Evolutionary conservation across 192 early-diverging fungal species (phyloP).

Genomic region (Podila epigama): DNA sequence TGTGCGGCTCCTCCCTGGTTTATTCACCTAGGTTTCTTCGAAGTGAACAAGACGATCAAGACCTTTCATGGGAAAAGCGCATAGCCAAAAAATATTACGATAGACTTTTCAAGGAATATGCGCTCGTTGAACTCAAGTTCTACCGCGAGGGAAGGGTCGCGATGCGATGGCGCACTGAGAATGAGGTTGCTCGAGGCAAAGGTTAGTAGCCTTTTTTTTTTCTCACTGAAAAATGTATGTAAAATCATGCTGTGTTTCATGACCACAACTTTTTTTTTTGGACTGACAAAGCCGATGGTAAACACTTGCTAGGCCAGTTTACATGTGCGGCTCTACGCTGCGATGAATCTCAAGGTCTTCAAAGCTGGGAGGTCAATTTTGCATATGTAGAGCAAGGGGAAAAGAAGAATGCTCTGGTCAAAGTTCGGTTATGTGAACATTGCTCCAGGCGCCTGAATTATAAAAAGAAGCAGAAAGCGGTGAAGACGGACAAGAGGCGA

Average conservation of each 20-base stretch:
- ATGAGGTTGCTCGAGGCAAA: constrained; percentile 73
- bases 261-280: neutral
- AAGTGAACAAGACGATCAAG: constrained; percentile 54
- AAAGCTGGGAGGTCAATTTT: constrained; percentile 91
- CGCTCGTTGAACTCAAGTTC: constrained; percentile 71
- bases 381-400: constrained; percentile 75
- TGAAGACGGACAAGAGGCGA: neutral
- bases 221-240: neutral
- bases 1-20: neutral
- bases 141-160: constrained; percentile 71
- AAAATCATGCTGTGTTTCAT: neutral
- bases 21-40: constrained; percentile 63
- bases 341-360: constrained; percentile 50
- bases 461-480: constrained; percentile 61
- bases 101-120: constrained; percentile 86
- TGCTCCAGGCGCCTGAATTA: constrained; percentile 82
- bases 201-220: constrained; percentile 40
- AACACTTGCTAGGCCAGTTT: constrained; percentile 67
- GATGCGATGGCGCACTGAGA: constrained; percentile 72
- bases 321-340: constrained; percentile 72
- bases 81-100: constrained; percentile 89
- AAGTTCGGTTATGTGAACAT: constrained; percentile 73
- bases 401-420: constrained; percentile 84
- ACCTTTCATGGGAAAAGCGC: constrained; percentile 71
- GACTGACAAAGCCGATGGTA: neutral